Evolutionary conservation across 2,329 filamentous ascomycete species (phyloP).

Genomic region (Penicillium polonicum): DNA sequence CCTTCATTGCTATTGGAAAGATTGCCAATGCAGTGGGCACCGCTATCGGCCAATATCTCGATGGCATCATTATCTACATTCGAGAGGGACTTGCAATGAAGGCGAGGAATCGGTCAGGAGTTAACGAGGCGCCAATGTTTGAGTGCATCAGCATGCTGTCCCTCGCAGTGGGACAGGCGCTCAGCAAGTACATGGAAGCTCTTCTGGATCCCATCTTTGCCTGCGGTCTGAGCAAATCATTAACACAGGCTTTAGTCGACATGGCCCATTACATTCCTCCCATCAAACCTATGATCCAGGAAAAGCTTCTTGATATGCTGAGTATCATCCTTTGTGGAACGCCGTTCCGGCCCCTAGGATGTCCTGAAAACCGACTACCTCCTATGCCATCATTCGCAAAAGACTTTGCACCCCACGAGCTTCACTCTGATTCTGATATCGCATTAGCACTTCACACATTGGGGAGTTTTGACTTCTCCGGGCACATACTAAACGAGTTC

Average conservation of each 20-base stretch:
- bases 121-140: conserved; percentile 75
- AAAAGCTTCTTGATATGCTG: conserved; percentile 88
- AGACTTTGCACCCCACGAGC: conserved; percentile 80
- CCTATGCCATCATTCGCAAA: conserved; percentile 81
- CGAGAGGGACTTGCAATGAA: conserved; percentile 83
- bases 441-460: conserved; percentile 91
- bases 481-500: conserved; percentile 94
- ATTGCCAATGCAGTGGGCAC: conserved; percentile 96
- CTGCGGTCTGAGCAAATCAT: conserved; percentile 87
- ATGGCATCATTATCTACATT: conserved; percentile 90
- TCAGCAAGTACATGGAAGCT: conserved; percentile 98
- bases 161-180: conserved; percentile 88
- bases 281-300: conserved; percentile 88
- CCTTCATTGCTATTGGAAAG: conserved; percentile 93
- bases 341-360: conserved; percentile 87
- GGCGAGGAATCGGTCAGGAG: conserved; percentile 60
- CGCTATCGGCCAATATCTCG: conserved; percentile 89
- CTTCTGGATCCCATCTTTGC: conserved; percentile 94
- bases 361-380: conserved; percentile 79
- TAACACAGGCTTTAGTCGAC: conserved; percentile 93
- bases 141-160: conserved; percentile 97
- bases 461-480: conserved; percentile 94
- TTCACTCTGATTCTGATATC: conserved; percentile 81
- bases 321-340: conserved; percentile 91
- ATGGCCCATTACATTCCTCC: conserved; percentile 99